A percentile compares a stretch with the other conserved stretches of the same genome.
Evolutionary conservation across 139 green algal species (phyloP).

Genomic region (Coelastrella sp.): DNA sequence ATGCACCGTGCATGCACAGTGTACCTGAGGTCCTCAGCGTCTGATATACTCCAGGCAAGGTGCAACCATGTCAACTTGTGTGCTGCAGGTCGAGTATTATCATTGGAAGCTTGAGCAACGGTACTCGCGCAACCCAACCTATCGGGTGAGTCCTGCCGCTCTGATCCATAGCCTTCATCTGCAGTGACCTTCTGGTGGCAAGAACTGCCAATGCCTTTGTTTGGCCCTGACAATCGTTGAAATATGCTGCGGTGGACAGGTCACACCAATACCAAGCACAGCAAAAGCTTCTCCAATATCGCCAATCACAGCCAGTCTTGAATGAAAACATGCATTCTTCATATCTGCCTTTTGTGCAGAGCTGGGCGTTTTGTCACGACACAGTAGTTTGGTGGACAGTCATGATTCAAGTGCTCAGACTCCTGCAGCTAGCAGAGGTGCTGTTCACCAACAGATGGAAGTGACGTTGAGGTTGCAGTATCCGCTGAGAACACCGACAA

Average conservation of each 20-base stretch:
- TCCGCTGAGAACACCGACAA: background rate
- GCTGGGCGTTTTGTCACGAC: constrained; percentile 34
- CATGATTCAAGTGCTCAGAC: constrained; percentile 41
- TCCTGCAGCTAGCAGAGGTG: constrained; percentile 38
- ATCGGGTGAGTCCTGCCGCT: background rate
- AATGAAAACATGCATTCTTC: too few species aligned
- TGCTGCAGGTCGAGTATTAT: constrained; percentile 21
- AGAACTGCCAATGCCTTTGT: too few species aligned
- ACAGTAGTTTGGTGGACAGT: constrained; percentile 27
- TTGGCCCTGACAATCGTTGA: too few species aligned
- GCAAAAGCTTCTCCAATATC: too few species aligned
- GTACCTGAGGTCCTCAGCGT: background rate
- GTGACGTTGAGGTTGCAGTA: background rate
- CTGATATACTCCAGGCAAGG: background rate
- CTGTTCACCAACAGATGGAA: background rate
- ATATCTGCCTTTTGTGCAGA: too few species aligned
- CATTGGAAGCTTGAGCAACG: constrained; percentile 44
- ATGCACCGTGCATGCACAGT: background rate
- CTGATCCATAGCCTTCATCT: too few species aligned
- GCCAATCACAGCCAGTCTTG: too few species aligned
- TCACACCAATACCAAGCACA: too few species aligned
- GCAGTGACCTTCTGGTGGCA: too few species aligned
- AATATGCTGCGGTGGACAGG: too few species aligned
- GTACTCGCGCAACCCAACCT: constrained; percentile 32
- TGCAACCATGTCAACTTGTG: background rate